phyloP scores from a whole-genome alignment of 179 eudicot species.

The Carnegiea gigantea region DNA sequence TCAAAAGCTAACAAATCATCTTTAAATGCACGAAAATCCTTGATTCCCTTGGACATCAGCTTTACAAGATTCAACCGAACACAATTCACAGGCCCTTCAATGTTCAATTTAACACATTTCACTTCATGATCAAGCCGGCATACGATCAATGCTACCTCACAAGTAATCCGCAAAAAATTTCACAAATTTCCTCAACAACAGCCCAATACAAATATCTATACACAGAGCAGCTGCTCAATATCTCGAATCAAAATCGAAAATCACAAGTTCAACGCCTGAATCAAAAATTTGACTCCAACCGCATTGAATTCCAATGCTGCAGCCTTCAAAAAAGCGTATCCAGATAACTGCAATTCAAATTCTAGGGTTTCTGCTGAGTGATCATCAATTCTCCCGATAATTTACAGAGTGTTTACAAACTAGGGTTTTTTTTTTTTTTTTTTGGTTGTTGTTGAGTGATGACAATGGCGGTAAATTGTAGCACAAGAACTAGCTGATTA shows the following conservation, averaged over 20 bases:
- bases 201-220: slow-evolving; percentile 20
- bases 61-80: not conserved
- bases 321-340: slow-evolving; percentile 3
- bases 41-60: slow-evolving; percentile 1
- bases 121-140: slow-evolving; percentile 23
- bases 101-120: slow-evolving; percentile 24
- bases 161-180: not conserved
- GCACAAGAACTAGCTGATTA: not conserved
- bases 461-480: not conserved
- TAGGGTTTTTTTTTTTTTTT: slow-evolving; percentile 3
- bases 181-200: slow-evolving; percentile 13
- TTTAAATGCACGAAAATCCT: not conserved
- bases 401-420: not conserved
- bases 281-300: slow-evolving; percentile 4
- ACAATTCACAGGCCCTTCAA: slow-evolving; percentile 24
- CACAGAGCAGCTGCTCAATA: slow-evolving; percentile 5
- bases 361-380: slow-evolving; percentile 4
- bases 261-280: not conserved
- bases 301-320: slow-evolving; percentile 19
- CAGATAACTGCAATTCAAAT: slow-evolving; percentile 15
- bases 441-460: not conserved
- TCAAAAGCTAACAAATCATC: slow-evolving; percentile 8
- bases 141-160: slow-evolving; percentile 16
- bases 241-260: slow-evolving; percentile 12
- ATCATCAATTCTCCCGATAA: not conserved